Conservation (phyloP, 805 yeast species). For the Ogataea allantospora region DNA sequence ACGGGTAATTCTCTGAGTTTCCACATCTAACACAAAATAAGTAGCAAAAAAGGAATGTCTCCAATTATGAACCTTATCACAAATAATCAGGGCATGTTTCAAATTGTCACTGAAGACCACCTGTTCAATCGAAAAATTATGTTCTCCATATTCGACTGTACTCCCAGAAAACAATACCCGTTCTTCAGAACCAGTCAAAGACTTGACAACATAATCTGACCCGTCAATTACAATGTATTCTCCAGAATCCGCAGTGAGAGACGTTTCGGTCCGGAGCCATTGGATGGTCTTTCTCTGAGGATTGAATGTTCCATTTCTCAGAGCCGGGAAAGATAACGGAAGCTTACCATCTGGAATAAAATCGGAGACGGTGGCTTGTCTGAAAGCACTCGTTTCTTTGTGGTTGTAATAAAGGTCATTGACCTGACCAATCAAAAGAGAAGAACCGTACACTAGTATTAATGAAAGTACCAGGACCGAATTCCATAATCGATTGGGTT, state of each 20-base stretch:
- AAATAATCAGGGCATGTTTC: constrained; percentile 53
- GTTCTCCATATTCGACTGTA: constrained; percentile 39
- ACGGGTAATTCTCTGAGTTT: constrained; percentile 25
- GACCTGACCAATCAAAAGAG: constrained; percentile 23
- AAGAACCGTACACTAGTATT: constrained; percentile 25
- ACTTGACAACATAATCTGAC: constrained; percentile 54
- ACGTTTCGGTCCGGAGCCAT: constrained; percentile 61
- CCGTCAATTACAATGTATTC: constrained; percentile 54
- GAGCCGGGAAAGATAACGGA: constrained; percentile 40
- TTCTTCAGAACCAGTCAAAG: constrained; percentile 44
- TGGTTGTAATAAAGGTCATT: constrained; percentile 18
- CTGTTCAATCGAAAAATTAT: constrained; percentile 46
- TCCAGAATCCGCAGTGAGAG: constrained; percentile 57
- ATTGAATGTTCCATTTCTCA: constrained; percentile 54
- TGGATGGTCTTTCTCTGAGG: constrained; percentile 58
- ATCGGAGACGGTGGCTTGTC: background rate
- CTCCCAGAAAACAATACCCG: constrained; percentile 50
- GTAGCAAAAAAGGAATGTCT: constrained; percentile 68
- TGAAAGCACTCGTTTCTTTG: constrained; percentile 2
- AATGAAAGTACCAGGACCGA: constrained; percentile 11
- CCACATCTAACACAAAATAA: constrained; percentile 61
- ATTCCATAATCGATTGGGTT: constrained; percentile 8
- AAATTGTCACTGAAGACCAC: constrained; percentile 69
- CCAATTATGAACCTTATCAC: constrained; percentile 64
- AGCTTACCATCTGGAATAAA: constrained; percentile 12